Percentiles rank a stretch among this genome's conserved stretches.
These are phyloP conservation scores for Hypoxylon lienhwacheense DNA, from an alignment of 495 filamentous ascomycete genomes.

Conservation along the genomic window DNA sequence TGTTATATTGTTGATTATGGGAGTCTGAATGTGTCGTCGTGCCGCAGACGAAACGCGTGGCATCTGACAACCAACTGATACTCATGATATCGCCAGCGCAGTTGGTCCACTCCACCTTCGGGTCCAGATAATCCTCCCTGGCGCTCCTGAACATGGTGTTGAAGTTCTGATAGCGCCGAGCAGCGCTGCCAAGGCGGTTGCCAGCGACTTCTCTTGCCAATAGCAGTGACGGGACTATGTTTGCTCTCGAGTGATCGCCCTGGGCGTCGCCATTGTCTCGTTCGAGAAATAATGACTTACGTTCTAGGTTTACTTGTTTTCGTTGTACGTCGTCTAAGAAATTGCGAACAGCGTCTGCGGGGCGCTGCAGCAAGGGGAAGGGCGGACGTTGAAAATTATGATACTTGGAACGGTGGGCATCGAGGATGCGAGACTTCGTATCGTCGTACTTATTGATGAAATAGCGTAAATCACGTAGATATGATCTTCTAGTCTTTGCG, in stretches of 20 bases:
- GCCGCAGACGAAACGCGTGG: slow-evolving; percentile 58
- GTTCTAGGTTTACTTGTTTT: slow-evolving; percentile 16
- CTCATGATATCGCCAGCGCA: slow-evolving; percentile 63
- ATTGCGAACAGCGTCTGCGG: slow-evolving; percentile 37
- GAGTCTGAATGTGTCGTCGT: slow-evolving; percentile 73
- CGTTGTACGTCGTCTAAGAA: slow-evolving; percentile 41
- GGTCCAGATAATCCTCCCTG: slow-evolving; percentile 50
- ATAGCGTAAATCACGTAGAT: slow-evolving; percentile 23
- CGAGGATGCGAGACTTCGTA: slow-evolving; percentile 15
- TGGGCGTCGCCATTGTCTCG: slow-evolving; percentile 33
- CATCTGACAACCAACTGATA: slow-evolving; percentile 57
- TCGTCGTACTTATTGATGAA: slow-evolving; percentile 25
- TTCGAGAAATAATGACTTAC: slow-evolving; percentile 33
- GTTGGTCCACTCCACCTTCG: slow-evolving; percentile 53
- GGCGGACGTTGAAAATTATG: slow-evolving; percentile 21
- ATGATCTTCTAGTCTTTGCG: slow-evolving; percentile 2
- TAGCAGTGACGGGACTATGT: slow-evolving; percentile 39
- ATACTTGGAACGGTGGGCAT: slow-evolving; percentile 22
- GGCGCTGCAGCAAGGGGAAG: slow-evolving; percentile 21
- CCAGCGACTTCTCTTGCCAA: slow-evolving; percentile 46
- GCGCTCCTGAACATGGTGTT: slow-evolving; percentile 43
- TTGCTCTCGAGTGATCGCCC: slow-evolving; percentile 32
- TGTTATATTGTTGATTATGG: slow-evolving; percentile 82
- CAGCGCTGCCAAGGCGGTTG: slow-evolving; percentile 37
- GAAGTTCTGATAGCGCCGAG: slow-evolving; percentile 42